These are phyloP conservation scores for Linderniella brevidens DNA, from an alignment of 257 asterid genomes.

Conservation along the genomic window DNA sequence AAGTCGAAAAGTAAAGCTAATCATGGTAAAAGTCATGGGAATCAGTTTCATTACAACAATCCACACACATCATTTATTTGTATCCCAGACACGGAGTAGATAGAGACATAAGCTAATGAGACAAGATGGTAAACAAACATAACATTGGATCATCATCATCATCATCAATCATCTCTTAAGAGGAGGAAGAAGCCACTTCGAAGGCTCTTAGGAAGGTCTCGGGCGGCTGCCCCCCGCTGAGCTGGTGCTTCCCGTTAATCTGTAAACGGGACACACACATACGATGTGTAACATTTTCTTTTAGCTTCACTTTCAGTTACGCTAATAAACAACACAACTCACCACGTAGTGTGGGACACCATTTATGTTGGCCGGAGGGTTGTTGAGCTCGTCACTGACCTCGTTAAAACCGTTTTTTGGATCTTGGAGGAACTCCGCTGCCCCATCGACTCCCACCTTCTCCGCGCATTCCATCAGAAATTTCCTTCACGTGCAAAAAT, in stretches of 20 bases:
- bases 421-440: constrained; percentile 71
- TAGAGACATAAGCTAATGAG: no score
- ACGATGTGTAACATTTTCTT: not conserved
- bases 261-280: constrained; percentile 6
- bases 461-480: constrained; percentile 62
- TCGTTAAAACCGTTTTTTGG: constrained; percentile 72
- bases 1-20: no score
- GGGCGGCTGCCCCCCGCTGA: constrained; percentile 76
- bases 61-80: no score
- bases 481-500: constrained; percentile 20
- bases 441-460: constrained; percentile 82
- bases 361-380: constrained; percentile 21
- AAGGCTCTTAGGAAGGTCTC: constrained; percentile 50
- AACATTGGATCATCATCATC: no score
- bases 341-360: constrained; percentile 61
- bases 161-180: no score
- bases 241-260: constrained; percentile 50
- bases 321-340: constrained; percentile 9
- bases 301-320: no score
- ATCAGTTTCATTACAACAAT: no score
- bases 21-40: no score
- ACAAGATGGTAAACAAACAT: no score
- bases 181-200: constrained; percentile 33
- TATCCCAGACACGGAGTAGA: no score
- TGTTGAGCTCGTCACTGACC: constrained; percentile 43